Base-by-base conservation (phyloP, 2,329 filamentous ascomycete genomes). In the Chlorencoelia australis region DNA sequence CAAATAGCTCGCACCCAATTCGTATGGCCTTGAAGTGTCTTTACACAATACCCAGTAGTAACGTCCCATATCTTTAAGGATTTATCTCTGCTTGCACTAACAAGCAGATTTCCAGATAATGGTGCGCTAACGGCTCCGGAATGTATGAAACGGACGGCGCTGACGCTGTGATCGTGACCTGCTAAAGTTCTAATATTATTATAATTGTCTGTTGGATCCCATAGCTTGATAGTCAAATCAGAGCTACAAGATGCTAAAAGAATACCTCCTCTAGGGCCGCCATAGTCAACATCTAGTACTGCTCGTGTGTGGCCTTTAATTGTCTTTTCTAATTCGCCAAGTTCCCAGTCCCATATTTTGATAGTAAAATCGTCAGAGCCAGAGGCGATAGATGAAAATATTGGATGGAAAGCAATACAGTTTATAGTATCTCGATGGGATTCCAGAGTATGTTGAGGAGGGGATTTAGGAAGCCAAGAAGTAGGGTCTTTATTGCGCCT, bases 341-440 rank as follows among this genome's bases (percentile, higher is more conserved):
- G 63, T 53, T 94, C 87, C 80, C 85, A 94, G 54, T 94, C 87
- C 87, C 87, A 94, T 35, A 94, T 85, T 55, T 94, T 94, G 59
- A 94, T 91, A 7, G 82, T 91, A 34, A 75, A 82, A 59, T 94
- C 87, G 57, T 94, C 86, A 7, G 85, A 91, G 10, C 83, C 86
- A 0, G 84, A 88, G 5, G 87, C 87, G 15, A 94, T 67, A 4
- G 83, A 87, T 7, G 84, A 87, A 61, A 91, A 94, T 19, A 87
- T 70, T 0, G 87, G 86, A 56, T 94, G 86, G 55, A 94, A 94
- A 11, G 87, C 87, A 34, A 94, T 75, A 52, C 83, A 86, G 41
- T 79, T 93, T 41, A 94, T 77, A n/a, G 83, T 73, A 16, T 75
- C 67, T 48, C 85, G 75, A 59, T 94, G 86, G 7, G 81, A 86